Conservation (phyloP, 2,329 filamentous ascomycete species). For the Fusarium tjaetaba region DNA sequence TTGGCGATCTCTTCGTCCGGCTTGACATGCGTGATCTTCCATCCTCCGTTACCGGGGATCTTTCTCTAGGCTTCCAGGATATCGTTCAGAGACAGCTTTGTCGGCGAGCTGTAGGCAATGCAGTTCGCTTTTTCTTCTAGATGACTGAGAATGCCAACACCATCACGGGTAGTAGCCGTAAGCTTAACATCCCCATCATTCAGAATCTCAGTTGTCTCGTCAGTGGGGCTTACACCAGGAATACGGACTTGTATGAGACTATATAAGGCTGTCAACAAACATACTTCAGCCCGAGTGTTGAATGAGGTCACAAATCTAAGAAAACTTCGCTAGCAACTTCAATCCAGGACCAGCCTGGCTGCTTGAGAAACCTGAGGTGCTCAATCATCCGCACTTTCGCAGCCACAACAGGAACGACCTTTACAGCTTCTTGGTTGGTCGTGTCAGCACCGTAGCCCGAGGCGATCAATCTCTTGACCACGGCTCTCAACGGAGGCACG, state of each 20-base stretch:
- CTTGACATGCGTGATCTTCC: neutral
- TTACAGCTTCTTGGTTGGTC: neutral
- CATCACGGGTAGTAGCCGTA: neutral
- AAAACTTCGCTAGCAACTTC: too few relatives aligned
- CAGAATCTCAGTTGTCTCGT: neutral
- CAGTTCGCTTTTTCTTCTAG: neutral
- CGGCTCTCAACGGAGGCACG: too few relatives aligned
- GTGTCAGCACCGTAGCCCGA: neutral
- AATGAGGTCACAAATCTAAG: too few relatives aligned
- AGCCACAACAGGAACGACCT: neutral
- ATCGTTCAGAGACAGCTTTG: neutral
- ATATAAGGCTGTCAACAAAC: neutral
- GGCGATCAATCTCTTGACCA: neutral
- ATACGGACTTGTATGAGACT: neutral
- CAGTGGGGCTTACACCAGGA: accelerated
- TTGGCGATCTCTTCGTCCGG: neutral
- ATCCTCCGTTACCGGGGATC: neutral
- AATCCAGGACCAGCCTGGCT: neutral
- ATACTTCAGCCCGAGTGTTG: accelerated
- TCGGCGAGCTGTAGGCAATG: neutral
- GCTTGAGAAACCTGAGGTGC: neutral
- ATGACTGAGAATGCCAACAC: neutral
- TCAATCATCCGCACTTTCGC: neutral
- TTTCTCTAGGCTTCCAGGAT: neutral
- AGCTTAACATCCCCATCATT: neutral